phyloP scores from a whole-genome alignment of 768 basidiomycete species.

The Arthromyces matolae region DNA sequence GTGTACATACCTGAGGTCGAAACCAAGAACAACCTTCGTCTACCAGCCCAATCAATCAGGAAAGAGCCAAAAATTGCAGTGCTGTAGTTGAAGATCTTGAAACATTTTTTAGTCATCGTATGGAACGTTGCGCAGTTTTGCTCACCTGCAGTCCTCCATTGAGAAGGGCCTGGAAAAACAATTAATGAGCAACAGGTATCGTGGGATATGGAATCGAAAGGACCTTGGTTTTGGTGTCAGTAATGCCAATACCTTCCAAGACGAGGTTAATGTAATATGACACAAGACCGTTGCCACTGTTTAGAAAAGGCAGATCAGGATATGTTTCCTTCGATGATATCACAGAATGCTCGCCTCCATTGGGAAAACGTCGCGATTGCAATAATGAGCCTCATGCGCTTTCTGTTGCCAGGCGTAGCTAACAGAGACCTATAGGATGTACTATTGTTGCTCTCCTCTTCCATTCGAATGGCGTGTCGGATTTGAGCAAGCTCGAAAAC shows the following conservation, averaged over 20 bases:
- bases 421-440: conserved; percentile 54
- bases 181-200: not conserved
- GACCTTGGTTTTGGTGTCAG: conserved; percentile 42
- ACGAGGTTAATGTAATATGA: conserved; percentile 74
- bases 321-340: not conserved
- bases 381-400: conserved; percentile 64
- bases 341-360: conserved; percentile 47
- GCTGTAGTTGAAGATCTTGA: conserved; percentile 58
- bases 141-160: conserved; percentile 58
- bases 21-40: conserved; percentile 62
- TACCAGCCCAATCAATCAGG: conserved; percentile 63
- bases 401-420: conserved; percentile 61
- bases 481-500: conserved; percentile 64
- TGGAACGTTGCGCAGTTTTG: no score
- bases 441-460: conserved; percentile 48
- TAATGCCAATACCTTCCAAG: conserved; percentile 61
- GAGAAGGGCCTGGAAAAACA: conserved; percentile 36
- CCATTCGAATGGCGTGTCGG: conserved; percentile 59
- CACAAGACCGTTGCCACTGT: conserved; percentile 63
- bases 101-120: no score
- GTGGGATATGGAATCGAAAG: not conserved
- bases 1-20: conserved; percentile 47
- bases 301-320: not conserved
- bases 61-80: conserved; percentile 58
- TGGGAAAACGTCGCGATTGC: conserved; percentile 70